Base-by-base conservation (phyloP, 2,329 filamentous ascomycete species). In the Sporothrix pseudoabietina region DNA sequence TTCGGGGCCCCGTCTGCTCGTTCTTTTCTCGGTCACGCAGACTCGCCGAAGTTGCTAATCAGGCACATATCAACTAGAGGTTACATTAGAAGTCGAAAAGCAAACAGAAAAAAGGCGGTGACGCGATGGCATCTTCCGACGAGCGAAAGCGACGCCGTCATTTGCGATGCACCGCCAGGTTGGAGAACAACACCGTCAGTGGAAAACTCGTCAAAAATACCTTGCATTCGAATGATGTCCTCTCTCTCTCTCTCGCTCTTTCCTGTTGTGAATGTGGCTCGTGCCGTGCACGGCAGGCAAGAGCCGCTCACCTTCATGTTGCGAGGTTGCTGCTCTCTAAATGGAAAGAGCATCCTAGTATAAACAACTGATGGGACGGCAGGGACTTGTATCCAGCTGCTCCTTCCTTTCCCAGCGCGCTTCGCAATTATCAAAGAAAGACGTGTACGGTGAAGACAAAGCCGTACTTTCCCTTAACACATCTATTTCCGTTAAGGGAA, bases 31-130 rank as follows among this genome's bases (percentile, higher is more conserved):
- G 3, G 39, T 8, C 39, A 66, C n/a, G 61, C 41, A 66, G 61
- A 9, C 22, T 30, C 14, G 12, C 12, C 22, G 39, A 6, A 30
- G n/a, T 9, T 26, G 12, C 22, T 47, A 9, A 30, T 16, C 39
- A 47, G 61, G 12, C 39, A 30, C 8, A 66, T 47, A 22, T 14
- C 39, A 66, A 39, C 32, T 16, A 22, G 61, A 47, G 26, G 4
- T 30, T 26, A 39, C 12, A 12, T n/a, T n/a, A 1, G 22, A 10
- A 10, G 22, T 44, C 12, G n/a, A 30, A 30, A 6, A 22, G 32
- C 12, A 30, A 47, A 66, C 39, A 12, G 19, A 49, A 26, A 65
- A 66, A 30, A 44, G 61, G 61, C 61, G 39, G 61, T 66, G 61
- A 65, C 39, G 16, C 39, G n/a, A 65, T 65, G 39, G 39, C 55